Evolutionary conservation across 768 basidiomycete genomes (phyloP), one percentile per base, ranked within the genome.

Genomic region (Phylloporus sp.): DNA sequence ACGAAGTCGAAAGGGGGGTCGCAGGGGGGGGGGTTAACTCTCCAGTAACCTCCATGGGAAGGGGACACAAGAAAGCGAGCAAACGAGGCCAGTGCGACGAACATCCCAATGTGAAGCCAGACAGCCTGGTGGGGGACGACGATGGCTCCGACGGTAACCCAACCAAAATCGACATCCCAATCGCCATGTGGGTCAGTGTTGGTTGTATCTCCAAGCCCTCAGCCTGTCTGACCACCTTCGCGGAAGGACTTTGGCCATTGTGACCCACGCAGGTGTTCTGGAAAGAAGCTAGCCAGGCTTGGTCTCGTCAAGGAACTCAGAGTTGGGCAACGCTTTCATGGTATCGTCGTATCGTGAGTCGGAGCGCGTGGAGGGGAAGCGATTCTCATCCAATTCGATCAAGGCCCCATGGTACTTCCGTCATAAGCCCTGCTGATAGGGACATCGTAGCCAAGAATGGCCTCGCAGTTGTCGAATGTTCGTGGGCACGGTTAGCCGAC

Each of bases 381-480:
- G 43, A 46, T 46, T n/a, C 45, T 22, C 31, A 42, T 26, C 26
- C 8, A 12, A 6, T 27, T 4, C 7, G 16, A 36, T 28, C 36
- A 52, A 95, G 93, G 29, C 95, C 95, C 3, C 90, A 92, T 63
- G 95, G 85, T 0, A 87, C 77, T 26, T 77, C 81, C 58, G 73
- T 88, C 22, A 78, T 97, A 20, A 88, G 84, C 41, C 93, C 92
- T 1, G 79, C 85, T 1, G 97, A 99, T 63, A 79, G 82, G n/a
- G 84, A 86, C 5, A 81, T 95, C 50, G 74, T 98, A 9, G 72
- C 79, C 0, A 74, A 77, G 40, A 73, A 75, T 29, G 97, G 97
- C 0, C 71, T 97, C 6, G 97, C 95, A 1, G 97, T 99, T n/a
- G 91, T 99, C 2, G 97, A 99, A 66, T 98, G 95, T 67, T 95